These are phyloP conservation scores for Metrosideros polymorpha DNA, from an alignment of 441 rosid genomes.

Conservation along the genomic window DNA sequence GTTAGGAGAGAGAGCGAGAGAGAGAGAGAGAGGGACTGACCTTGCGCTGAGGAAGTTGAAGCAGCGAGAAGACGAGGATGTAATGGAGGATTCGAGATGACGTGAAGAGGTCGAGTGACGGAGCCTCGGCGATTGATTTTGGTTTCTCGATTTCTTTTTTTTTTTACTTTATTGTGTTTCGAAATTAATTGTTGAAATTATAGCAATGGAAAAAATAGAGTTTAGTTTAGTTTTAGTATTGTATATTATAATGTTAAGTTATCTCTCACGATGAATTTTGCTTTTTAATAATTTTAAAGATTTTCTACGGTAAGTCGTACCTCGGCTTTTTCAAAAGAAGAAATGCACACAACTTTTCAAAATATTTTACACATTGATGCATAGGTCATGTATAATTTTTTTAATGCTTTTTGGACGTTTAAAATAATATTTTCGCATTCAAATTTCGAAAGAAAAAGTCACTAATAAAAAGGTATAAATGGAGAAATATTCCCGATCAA, in stretches of 20 bases:
- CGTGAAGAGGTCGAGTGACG: background rate
- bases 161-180: background rate
- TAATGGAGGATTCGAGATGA: background rate
- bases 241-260: background rate
- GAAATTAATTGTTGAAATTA: background rate
- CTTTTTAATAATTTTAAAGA: rapidly evolving
- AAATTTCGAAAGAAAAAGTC: no score
- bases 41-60: background rate
- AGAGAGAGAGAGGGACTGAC: background rate
- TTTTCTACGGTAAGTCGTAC: background rate
- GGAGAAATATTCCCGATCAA: background rate
- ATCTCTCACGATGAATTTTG: background rate
- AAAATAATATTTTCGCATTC: slow-evolving; percentile 2
- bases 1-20: no score
- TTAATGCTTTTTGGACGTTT: rapidly evolving
- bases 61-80: background rate
- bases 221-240: background rate
- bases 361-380: rapidly evolving
- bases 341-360: background rate
- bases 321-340: background rate
- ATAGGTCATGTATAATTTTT: background rate
- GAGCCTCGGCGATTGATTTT: background rate
- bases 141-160: background rate
- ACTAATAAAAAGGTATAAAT: rapidly evolving
- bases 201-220: background rate